Evolutionary conservation across 176 grass and related monocot species (phyloP).

Genomic region (Neostapfia colusana): DNA sequence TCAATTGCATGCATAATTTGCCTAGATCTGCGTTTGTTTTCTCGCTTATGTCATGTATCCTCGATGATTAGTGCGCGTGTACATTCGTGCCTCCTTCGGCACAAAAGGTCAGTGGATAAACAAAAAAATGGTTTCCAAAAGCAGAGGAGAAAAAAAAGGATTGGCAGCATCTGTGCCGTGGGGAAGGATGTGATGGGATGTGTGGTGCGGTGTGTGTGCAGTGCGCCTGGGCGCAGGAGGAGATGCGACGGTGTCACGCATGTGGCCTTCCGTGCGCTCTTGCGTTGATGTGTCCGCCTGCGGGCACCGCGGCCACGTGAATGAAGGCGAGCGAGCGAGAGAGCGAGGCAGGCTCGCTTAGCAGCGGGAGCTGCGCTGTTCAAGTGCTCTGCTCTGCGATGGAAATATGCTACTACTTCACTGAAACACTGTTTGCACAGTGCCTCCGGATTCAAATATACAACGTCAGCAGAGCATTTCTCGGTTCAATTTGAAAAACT

Average conservation of each 20-base stretch:
- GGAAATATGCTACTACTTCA: neutral
- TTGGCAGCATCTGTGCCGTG: neutral
- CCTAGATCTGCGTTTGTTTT: neutral
- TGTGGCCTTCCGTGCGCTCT: slow-evolving; percentile 29
- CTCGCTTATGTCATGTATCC: neutral
- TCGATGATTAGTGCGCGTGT: neutral
- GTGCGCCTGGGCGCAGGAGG: slow-evolving; percentile 3
- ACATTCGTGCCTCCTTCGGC: neutral
- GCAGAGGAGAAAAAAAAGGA: too few relatives aligned
- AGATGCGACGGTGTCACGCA: neutral
- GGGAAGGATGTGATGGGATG: neutral
- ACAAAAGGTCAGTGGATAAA: slow-evolving; percentile 32
- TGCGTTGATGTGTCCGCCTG: slow-evolving; percentile 13
- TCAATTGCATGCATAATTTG: slow-evolving; percentile 25
- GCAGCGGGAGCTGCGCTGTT: neutral
- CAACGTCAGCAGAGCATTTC: too few relatives aligned
- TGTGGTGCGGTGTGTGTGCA: neutral
- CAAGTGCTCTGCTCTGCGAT: neutral
- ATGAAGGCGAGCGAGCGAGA: slow-evolving; percentile 31
- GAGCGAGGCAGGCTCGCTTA: too few relatives aligned
- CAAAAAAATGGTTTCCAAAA: neutral
- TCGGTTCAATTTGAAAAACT: too few relatives aligned
- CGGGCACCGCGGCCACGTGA: slow-evolving; percentile 32
- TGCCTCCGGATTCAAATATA: neutral
- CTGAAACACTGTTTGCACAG: neutral